A percentile compares a stretch with the other conserved stretches of the same genome.
Evolutionary conservation across 331 rosid genomes (phyloP).

Genomic region (Cydonia oblonga): DNA sequence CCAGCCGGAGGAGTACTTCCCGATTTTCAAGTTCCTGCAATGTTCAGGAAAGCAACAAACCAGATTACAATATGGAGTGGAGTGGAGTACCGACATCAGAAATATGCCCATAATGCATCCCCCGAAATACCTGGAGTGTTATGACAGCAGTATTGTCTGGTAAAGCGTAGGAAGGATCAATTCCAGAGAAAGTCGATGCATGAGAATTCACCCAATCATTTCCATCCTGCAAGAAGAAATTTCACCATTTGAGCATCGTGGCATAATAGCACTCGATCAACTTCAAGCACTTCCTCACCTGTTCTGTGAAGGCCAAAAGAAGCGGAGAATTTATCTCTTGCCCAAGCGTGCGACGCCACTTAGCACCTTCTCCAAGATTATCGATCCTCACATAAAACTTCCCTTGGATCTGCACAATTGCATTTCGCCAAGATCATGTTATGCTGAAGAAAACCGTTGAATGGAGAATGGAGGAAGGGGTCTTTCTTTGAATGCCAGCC

Average conservation of each 20-base stretch:
- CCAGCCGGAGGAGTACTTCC: slow-evolving; percentile 63
- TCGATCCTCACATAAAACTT: slow-evolving; percentile 60
- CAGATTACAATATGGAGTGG: not conserved
- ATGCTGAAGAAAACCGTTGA: not conserved
- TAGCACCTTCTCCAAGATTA: slow-evolving; percentile 63
- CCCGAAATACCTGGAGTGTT: slow-evolving; percentile 22
- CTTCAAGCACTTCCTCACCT: slow-evolving; percentile 31
- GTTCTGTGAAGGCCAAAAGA: slow-evolving; percentile 67
- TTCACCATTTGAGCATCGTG: not conserved
- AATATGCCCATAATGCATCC: not conserved
- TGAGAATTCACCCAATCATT: slow-evolving; percentile 22
- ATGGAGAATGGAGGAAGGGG: not conserved
- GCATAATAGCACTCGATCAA: not conserved
- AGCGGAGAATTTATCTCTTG: slow-evolving; percentile 67
- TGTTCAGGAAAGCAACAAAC: slow-evolving; percentile 6
- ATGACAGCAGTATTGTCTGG: slow-evolving; percentile 22
- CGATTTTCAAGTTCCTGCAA: slow-evolving; percentile 68
- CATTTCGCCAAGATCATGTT: not conserved
- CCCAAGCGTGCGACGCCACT: slow-evolving; percentile 71
- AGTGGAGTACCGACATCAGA: not conserved
- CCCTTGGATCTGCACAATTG: slow-evolving; percentile 57
- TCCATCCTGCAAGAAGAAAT: slow-evolving; percentile 21
- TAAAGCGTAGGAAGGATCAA: slow-evolving; percentile 24
- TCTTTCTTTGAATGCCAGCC: not conserved
- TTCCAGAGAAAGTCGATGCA: slow-evolving; percentile 17